phyloP scores from a whole-genome alignment of 129 eudicot species.

The Apium graveolens region DNA sequence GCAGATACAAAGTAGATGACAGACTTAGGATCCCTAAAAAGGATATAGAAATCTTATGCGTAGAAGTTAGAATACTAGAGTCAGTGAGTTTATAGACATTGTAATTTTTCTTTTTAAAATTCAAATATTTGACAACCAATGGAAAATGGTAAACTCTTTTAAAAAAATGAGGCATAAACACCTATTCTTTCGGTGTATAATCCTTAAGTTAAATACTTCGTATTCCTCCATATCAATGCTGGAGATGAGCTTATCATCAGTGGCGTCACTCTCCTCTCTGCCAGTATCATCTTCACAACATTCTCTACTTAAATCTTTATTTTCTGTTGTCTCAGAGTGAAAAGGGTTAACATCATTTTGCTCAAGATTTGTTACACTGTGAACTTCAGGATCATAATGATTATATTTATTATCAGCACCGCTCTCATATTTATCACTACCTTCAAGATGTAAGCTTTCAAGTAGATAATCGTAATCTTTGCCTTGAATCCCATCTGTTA shows the following conservation, averaged over 20 bases:
- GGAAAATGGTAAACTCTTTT: background rate
- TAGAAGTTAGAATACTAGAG: background rate
- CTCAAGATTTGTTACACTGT: conserved; percentile 9
- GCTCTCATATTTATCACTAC: conserved; percentile 4
- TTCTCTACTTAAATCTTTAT: conserved; percentile 16
- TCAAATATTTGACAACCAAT: background rate
- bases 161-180: conserved; percentile 18
- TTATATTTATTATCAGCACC: background rate
- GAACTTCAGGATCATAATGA: background rate
- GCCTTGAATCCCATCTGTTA: conserved; percentile 28
- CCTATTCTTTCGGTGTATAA: conserved; percentile 92
- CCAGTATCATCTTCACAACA: conserved; percentile 28
- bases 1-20: conserved; percentile 25
- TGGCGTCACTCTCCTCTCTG: conserved; percentile 37
- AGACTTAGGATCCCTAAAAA: background rate
- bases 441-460: conserved; percentile 5
- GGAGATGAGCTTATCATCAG: conserved; percentile 33
- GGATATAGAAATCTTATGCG: background rate
- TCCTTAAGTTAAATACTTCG: conserved; percentile 66
- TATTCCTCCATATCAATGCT: conserved; percentile 46
- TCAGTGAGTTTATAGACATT: background rate
- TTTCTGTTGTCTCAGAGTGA: conserved; percentile 6
- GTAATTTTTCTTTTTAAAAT: background rate
- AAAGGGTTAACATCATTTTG: conserved; percentile 15
- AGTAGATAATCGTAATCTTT: conserved; percentile 25